phyloP scores from a whole-genome alignment of 2,329 filamentous ascomycete species.

The Massarina eburnea region DNA sequence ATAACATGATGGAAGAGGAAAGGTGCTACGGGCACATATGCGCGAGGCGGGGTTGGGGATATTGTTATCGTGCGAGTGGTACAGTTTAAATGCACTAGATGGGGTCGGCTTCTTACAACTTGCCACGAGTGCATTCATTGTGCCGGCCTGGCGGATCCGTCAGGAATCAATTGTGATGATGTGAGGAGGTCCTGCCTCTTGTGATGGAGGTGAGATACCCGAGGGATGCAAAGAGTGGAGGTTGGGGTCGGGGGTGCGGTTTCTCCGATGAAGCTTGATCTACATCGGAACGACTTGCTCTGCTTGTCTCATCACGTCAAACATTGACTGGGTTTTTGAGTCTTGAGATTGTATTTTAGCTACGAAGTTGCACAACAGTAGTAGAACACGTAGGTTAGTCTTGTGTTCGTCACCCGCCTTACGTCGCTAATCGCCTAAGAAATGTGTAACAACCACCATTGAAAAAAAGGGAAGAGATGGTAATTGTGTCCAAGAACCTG shows the following conservation, averaged over 20 bases:
- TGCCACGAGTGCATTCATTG: slow-evolving; percentile 33
- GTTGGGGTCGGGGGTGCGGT: slow-evolving; percentile 1
- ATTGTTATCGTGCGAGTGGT: slow-evolving; percentile 3
- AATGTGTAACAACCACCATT: no score
- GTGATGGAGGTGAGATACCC: slow-evolving; percentile 1
- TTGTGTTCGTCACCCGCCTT: no score
- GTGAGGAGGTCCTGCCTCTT: no score
- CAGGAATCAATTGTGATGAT: no score
- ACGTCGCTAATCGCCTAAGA: no score
- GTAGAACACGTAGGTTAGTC: no score
- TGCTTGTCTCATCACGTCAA: background rate
- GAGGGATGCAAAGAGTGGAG: background rate
- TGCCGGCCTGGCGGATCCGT: background rate
- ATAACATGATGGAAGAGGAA: no score
- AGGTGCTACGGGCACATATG: background rate
- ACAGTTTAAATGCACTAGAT: slow-evolving; percentile 8
- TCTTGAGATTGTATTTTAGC: no score
- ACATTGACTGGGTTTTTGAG: no score
- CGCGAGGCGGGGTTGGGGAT: background rate
- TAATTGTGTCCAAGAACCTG: no score
- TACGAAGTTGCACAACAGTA: no score
- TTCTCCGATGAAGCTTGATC: slow-evolving; percentile 5
- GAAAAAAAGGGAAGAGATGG: no score
- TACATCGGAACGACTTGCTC: background rate
- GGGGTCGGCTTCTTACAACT: slow-evolving; percentile 30